Base-by-base conservation (phyloP, 164 flowering plant genomes). In the Taxillus chinensis region DNA sequence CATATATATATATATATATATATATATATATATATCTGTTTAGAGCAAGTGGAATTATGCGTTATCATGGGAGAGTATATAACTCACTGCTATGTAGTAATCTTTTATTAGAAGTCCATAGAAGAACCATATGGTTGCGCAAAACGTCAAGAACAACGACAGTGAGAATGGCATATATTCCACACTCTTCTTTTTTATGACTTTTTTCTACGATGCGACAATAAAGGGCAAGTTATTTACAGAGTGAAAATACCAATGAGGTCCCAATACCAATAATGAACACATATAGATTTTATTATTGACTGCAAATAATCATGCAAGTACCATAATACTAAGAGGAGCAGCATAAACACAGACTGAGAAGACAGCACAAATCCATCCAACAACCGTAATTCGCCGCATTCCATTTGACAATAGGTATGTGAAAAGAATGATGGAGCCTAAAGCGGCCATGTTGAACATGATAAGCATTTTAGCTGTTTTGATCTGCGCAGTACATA, bases 281-380 rank as follows among this genome's bases (percentile, higher is more conserved):
- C 27, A 27, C 27, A 27, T 27, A 27, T 0, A 27, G 27, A 27
- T 27, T 27, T 27, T 27, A 27, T 27, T 27, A 27, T 27, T 27
- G 27, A 27, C 27, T 27, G 27, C 46, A 43, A 43, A 5, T 43
- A 9, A 43, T 5, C 10, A 5, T 5, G 7, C 10, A 43, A 43
- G 7, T 75, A 90, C 97, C 72, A 90, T 86, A 69, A 84, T 74
- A 61, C 85, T 79, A 5, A 90, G 83, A 39, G 97, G 95, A 59
- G 97, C 83, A 4, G 84, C 92, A 51, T 79, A 90, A 11, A 86
- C 90, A 50, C 78, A 60, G 39, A 83, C 75, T 0, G 90, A 80
- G 61, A 83, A 82, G 5, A 65, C 73, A 0, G 86, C 83, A 50
- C 87, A 79, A 37, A 82, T 77, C 92, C 92, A 87, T n/a, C 97